Evolutionary conservation across 495 filamentous ascomycete genomes (phyloP), one percentile per base, ranked within the genome.

Genomic region (Lepidopterella palustris): DNA sequence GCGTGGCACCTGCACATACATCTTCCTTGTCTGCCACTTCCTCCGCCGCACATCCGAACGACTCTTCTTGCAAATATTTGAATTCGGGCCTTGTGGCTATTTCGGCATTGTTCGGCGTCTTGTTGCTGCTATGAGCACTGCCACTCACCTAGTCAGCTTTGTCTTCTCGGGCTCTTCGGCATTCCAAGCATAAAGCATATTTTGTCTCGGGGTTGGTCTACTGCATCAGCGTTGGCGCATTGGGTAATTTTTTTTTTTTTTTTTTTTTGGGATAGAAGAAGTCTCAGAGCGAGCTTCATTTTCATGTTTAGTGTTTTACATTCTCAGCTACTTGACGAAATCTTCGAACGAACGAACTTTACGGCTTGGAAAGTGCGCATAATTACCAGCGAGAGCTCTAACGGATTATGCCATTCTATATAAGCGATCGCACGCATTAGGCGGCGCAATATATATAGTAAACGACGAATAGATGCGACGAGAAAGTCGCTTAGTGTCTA

Each of bases 1-100:
- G 25, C 21, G 48, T 53, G 39, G 23, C 59, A 45, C 24, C 60
- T 35, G 55, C 56, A 42, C 40, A 58, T 10, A 24, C 62, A 56
- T 26, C 45, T 31, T 57, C 13, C 2, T 10, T 18, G 9, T 50
- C 47, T 27, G 47, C 47, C 5, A 0, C 47, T 6, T 24, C 47
- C 8, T 50, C 47, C 23, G n/a, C 45, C 5, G 26, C 21, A 5
- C 21, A 50, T 50, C 23, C 47, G 20, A 27, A 27, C 47, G 47
- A 27, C 25, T 25, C 47, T 27, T 25, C 18, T 27, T 8, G 25
- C n/a, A 24, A 5, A 4, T 27, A 25, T 50, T 27, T 50, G 47
- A 25, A 50, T 27, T 50, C 15, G 47, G 26, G 47, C 47, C 47
- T 50, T 13, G 15, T 50, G 23, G 47, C 24, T 13, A 50, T 25